Evolutionary conservation across 306 rosid species (phyloP), one percentile per base, ranked within the genome.

Genomic region (Vicia sativa): DNA sequence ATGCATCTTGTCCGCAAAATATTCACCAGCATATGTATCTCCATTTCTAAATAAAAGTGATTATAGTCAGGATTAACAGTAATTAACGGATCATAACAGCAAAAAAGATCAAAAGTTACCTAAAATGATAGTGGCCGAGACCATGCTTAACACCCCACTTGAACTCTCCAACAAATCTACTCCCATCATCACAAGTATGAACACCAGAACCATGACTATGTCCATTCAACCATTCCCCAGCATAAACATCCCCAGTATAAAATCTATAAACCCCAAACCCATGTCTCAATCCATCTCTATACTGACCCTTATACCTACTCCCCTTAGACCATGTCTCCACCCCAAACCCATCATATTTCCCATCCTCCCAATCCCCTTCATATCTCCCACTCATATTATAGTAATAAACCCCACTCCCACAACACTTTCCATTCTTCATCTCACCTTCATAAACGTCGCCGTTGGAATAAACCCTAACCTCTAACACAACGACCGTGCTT

Each of bases 1-100:
- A 63, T 93, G 99, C 97, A 90, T 90, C 82, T 88, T 90, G 76
- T 93, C 99, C 0, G 96, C 95, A 82, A 85, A 90, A 75, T 93
- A 93, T 60, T 93, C 96, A 49, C 99, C 99, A 26, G 96, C 93
- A 72, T 88, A 93, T 12, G 84, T 87, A 55, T 95, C 99, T 43
- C 99, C 99, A 39, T 95, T 95, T 85, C 99, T 95, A 80, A 48
- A 52, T 1, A 25, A 5, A 72, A 14, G 28, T 26, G 74, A 48
- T 59, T 69, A 23, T 9, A 67, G 57, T 65, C 57, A 65, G 60
- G 26, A 18, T 13, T 73, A 59, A 34, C 38, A 34, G 38, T 34
- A 34, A 7, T 34, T 34, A 34, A 34, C 2, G 7, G 38, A 34
- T 38, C 7, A 6, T 41, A 18, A 62, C 31, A 16, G 8, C 29